phyloP scores from a whole-genome alignment of 495 filamentous ascomycete genomes.

The Hapsidospora chrysogenum region DNA sequence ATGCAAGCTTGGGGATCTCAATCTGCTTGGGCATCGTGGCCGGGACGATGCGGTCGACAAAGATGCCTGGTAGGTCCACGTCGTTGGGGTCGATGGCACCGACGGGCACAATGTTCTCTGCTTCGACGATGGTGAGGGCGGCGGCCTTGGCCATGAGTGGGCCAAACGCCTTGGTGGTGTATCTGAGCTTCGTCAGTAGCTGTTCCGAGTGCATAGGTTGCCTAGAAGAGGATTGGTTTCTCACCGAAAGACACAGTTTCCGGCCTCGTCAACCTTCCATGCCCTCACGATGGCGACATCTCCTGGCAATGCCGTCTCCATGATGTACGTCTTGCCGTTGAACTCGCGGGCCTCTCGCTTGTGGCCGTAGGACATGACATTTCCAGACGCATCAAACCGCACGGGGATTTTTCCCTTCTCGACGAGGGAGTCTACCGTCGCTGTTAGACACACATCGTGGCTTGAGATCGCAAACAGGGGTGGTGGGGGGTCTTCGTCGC shows the following conservation, averaged over 20 bases:
- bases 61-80: constrained; percentile 47
- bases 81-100: constrained; percentile 40
- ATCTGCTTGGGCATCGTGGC: constrained; percentile 35
- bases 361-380: constrained; percentile 34
- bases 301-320: constrained; percentile 46
- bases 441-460: not conserved
- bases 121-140: constrained; percentile 45
- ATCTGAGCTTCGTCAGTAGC: too few relatives aligned
- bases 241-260: constrained; percentile 46
- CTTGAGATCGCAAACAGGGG: too few relatives aligned
- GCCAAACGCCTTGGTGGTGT: constrained; percentile 44
- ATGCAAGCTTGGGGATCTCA: constrained; percentile 33
- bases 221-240: too few relatives aligned
- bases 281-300: constrained; percentile 48
- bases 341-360: constrained; percentile 43
- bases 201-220: too few relatives aligned
- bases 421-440: constrained; percentile 31
- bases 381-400: constrained; percentile 31
- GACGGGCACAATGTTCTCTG: constrained; percentile 47
- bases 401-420: constrained; percentile 44
- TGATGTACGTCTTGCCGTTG: constrained; percentile 37
- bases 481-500: too few relatives aligned
- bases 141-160: constrained; percentile 47
- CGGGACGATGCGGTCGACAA: constrained; percentile 44
- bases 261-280: constrained; percentile 46